These are phyloP conservation scores for Harringtonia lauricola DNA, from an alignment of 2,329 filamentous ascomycete genomes.

Conservation along the genomic window DNA sequence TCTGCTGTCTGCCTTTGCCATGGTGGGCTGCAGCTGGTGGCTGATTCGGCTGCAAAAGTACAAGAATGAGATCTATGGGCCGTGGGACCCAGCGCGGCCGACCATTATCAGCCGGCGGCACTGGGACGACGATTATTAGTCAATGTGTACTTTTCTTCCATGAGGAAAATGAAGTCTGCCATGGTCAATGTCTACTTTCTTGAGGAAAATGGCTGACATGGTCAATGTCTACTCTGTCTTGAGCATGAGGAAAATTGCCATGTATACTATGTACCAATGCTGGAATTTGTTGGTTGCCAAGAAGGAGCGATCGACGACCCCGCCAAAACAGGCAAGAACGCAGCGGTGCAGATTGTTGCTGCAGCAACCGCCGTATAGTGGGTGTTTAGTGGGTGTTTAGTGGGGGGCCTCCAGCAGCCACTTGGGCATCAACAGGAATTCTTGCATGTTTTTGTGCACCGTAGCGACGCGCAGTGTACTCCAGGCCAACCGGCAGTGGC, in stretches of 20 bases:
- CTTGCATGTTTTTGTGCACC: constrained; percentile 4
- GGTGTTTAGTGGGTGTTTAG: too few relatives aligned
- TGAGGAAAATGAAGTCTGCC: too few relatives aligned
- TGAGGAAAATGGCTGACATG: too few relatives aligned
- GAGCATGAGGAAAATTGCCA: too few relatives aligned
- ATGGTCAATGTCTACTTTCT: too few relatives aligned
- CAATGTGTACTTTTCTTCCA: neutral
- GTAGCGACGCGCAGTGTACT: constrained; percentile 8
- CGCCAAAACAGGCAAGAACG: neutral
- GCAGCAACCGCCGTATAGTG: constrained; percentile 15
- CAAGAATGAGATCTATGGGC: constrained; percentile 97
- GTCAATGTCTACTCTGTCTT: too few relatives aligned
- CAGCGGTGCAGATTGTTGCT: constrained; percentile 13
- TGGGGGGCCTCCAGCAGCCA: constrained; percentile 7
- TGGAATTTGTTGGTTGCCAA: too few relatives aligned
- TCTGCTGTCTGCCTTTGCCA: constrained; percentile 63
- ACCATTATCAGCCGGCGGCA: constrained; percentile 61
- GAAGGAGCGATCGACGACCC: neutral
- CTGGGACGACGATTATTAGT: constrained; percentile 30
- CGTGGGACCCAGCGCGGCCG: constrained; percentile 92
- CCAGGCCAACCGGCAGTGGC: too few relatives aligned
- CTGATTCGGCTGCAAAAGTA: constrained; percentile 94
- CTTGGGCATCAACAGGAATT: neutral
- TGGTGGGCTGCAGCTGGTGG: constrained; percentile 97
- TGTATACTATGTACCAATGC: too few relatives aligned